Conservation (phyloP, 75 land plant species). For the Sequoia sempervirens region DNA sequence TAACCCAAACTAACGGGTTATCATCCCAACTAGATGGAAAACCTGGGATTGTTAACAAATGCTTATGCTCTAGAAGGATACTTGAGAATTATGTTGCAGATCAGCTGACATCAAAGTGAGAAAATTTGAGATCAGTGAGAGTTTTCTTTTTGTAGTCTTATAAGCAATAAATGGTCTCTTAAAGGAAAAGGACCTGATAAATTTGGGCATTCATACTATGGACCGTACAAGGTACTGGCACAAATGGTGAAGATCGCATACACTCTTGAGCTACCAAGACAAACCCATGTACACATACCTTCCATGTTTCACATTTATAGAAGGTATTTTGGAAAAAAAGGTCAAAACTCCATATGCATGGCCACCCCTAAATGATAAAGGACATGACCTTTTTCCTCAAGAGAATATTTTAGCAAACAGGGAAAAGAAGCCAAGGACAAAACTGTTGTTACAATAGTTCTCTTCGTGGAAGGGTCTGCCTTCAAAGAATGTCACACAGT, state of each 20-base stretch:
- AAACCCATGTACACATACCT: background rate
- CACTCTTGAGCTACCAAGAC: background rate
- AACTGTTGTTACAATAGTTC: background rate
- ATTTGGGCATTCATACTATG: background rate
- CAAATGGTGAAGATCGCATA: background rate
- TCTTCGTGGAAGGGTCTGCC: background rate
- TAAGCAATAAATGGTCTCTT: background rate
- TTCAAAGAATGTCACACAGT: too few relatives aligned
- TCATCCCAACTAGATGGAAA: background rate
- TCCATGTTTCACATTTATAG: background rate
- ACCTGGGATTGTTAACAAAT: background rate
- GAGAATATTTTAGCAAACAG: background rate
- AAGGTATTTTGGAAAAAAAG: background rate
- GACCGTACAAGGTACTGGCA: background rate
- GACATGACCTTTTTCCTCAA: background rate
- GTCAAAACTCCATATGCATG: background rate
- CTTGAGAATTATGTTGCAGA: background rate
- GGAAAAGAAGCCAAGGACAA: background rate
- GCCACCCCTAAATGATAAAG: background rate
- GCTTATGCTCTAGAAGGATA: background rate
- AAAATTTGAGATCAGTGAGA: background rate
- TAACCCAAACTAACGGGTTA: conserved; percentile 13
- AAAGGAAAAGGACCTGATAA: background rate
- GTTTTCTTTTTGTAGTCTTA: background rate
- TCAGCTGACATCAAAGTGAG: background rate